phyloP scores from a whole-genome alignment of 495 filamentous ascomycete genomes.

The Hypoxylon lenormandii region DNA sequence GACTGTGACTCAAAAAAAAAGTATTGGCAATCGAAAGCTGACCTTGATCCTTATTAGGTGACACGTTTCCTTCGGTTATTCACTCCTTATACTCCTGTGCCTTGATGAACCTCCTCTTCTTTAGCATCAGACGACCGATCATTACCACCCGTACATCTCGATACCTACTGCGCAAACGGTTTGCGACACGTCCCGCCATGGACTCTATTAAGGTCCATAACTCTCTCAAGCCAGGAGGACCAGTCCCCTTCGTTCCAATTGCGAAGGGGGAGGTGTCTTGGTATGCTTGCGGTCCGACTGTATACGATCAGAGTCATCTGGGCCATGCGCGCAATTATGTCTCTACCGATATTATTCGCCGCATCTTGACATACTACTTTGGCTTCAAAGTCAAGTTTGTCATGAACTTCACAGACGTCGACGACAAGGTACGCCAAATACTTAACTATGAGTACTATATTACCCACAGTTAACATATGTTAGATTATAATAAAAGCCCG shows the following conservation, averaged over 20 bases:
- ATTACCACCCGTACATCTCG: conserved; percentile 24
- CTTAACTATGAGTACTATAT: not conserved
- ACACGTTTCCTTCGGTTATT: conserved; percentile 13
- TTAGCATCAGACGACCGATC: conserved; percentile 27
- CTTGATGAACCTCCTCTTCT: conserved; percentile 51
- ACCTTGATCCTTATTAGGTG: conserved; percentile 17
- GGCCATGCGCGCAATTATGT: conserved; percentile 96
- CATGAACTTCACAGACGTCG: conserved; percentile 94
- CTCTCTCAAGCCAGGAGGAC: conserved; percentile 75
- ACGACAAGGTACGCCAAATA: conserved; percentile 75
- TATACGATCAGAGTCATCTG: conserved; percentile 90
- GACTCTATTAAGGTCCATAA: conserved; percentile 76
- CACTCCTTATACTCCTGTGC: conserved; percentile 15
- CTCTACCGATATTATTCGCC: conserved; percentile 88
- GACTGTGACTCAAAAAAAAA: conserved; percentile 32
- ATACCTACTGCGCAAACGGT: conserved; percentile 39
- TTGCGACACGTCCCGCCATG: conserved; percentile 55
- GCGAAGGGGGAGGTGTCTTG: conserved; percentile 81
- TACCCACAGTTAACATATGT: conserved; percentile 62
- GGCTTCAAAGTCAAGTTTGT: conserved; percentile 88
- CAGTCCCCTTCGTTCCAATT: conserved; percentile 80
- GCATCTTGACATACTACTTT: conserved; percentile 88
- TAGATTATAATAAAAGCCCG: conserved; percentile 86
- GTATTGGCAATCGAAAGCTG: conserved; percentile 7
- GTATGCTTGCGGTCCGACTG: conserved; percentile 93